These are phyloP conservation scores for Beta lomatogona DNA, from an alignment of 179 eudicot species.

Conservation along the genomic window DNA sequence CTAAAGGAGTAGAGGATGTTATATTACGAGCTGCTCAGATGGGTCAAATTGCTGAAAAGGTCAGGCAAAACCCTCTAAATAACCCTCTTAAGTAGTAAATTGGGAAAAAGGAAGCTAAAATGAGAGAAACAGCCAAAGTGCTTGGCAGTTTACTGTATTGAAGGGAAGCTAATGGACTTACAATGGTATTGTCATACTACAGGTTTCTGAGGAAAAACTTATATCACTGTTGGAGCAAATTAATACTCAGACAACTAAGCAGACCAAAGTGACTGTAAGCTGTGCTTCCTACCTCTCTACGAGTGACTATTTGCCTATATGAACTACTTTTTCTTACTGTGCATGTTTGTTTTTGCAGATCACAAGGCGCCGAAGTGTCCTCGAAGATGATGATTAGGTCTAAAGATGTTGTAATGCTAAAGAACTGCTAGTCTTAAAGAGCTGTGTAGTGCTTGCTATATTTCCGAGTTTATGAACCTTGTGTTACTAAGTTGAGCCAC, in stretches of 20 bases:
- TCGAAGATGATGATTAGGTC: conserved; percentile 86
- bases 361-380: conserved; percentile 91
- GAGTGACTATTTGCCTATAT: background rate
- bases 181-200: conserved; percentile 12
- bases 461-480: background rate
- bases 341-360: conserved; percentile 50
- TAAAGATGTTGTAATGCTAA: background rate
- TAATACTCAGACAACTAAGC: conserved; percentile 84
- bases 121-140: background rate
- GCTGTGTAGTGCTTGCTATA: background rate
- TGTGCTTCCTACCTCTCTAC: background rate
- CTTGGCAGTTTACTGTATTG: background rate
- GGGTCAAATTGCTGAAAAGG: conserved; percentile 96
- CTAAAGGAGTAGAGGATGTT: conserved; percentile 97
- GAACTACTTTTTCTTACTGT: conserved; percentile 6
- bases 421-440: background rate
- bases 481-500: background rate
- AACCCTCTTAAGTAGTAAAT: background rate
- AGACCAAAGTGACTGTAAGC: conserved; percentile 95
- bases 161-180: background rate
- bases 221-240: conserved; percentile 91
- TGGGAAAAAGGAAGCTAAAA: background rate
- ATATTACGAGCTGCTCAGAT: conserved; percentile 86
- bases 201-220: conserved; percentile 95
- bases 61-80: conserved; percentile 20